A percentile compares a stretch with the other conserved stretches of the same genome.
Conservation (phyloP, 2,329 filamentous ascomycete species). For the Neobulgaria alba region DNA sequence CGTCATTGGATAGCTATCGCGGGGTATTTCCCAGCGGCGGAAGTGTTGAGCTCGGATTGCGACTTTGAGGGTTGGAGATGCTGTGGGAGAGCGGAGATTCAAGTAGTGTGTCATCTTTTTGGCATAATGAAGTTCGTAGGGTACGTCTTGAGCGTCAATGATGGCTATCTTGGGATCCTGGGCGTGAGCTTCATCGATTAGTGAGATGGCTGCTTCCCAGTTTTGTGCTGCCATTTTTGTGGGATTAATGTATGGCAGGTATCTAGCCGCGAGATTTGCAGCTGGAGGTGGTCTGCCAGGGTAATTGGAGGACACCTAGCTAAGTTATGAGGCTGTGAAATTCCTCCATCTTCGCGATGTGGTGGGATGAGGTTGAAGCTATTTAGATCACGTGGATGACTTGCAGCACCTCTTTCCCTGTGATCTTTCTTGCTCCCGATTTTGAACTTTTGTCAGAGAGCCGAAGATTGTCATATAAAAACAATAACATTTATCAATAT, state of each 20-base stretch:
- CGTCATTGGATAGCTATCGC: constrained; percentile 63
- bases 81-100: constrained; percentile 45
- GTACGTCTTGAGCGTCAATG: constrained; percentile 38
- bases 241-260: constrained; percentile 20
- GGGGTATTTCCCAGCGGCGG: constrained; percentile 72
- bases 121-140: constrained; percentile 79
- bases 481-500: too few relatives aligned
- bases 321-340: not conserved
- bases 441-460: too few relatives aligned
- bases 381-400: constrained; percentile 23
- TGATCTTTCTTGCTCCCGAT: too few relatives aligned
- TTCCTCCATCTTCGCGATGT: not conserved
- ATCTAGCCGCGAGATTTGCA: too few relatives aligned
- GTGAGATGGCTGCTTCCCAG: constrained; percentile 43
- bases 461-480: too few relatives aligned
- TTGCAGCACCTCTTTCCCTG: not conserved
- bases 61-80: constrained; percentile 59
- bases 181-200: constrained; percentile 67
- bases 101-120: constrained; percentile 72
- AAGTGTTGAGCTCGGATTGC: constrained; percentile 83
- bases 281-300: not conserved
- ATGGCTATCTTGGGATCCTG: constrained; percentile 53
- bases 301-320: not conserved
- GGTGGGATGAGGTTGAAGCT: not conserved
- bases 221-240: constrained; percentile 29